Evolutionary conservation across 2,329 filamentous ascomycete genomes (phyloP).

Genomic region (Xylaria sp.): DNA sequence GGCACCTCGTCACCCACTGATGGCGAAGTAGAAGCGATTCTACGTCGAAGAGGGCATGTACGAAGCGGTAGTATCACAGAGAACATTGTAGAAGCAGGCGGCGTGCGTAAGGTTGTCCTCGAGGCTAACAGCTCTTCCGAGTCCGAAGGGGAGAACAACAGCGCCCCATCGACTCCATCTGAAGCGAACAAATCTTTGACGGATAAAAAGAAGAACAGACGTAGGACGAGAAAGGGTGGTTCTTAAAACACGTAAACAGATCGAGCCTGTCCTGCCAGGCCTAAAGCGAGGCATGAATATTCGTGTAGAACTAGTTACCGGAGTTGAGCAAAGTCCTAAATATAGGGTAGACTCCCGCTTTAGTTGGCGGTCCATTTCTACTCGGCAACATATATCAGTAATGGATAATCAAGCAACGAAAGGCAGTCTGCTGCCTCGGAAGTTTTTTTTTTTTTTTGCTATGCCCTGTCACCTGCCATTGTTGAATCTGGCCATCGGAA

Average conservation of each 20-base stretch:
- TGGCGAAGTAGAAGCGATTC: slow-evolving; percentile 26
- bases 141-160: slow-evolving; percentile 29
- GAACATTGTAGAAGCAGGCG: slow-evolving; percentile 73
- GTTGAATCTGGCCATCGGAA: no score
- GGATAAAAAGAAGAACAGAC: slow-evolving; percentile 24
- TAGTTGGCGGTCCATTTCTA: no score
- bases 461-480: no score
- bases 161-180: slow-evolving; percentile 13
- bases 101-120: slow-evolving; percentile 74
- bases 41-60: slow-evolving; percentile 50
- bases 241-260: slow-evolving; percentile 4
- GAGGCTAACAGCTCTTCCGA: slow-evolving; percentile 65
- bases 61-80: slow-evolving; percentile 79
- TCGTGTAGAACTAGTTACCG: neutral
- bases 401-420: no score
- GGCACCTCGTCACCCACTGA: slow-evolving; percentile 31
- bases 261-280: neutral
- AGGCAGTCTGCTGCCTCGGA: no score
- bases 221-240: slow-evolving; percentile 45
- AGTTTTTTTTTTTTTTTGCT: no score
- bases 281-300: no score
- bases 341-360: no score
- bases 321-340: no score
- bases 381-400: no score
- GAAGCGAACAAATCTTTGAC: slow-evolving; percentile 22